Percentiles rank a stretch among this genome's conserved stretches.
These are phyloP conservation scores for Tetracladium maxilliforme DNA, from an alignment of 2,329 filamentous ascomycete genomes.

Conservation along the genomic window DNA sequence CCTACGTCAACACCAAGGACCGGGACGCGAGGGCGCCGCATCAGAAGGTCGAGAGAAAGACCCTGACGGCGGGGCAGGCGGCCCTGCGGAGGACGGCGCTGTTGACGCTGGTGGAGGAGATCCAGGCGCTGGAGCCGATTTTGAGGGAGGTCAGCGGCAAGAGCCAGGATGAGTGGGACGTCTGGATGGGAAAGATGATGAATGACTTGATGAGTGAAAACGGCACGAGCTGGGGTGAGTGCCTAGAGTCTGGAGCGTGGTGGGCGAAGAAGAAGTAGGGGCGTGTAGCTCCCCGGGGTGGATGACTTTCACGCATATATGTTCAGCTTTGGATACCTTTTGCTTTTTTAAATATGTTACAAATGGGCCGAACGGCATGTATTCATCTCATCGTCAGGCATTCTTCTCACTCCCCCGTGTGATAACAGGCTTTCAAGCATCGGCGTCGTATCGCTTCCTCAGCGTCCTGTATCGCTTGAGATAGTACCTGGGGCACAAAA, in stretches of 20 bases:
- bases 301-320: slow-evolving; percentile 1
- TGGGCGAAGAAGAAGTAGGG: slow-evolving; percentile 78
- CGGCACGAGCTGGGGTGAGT: slow-evolving; percentile 72
- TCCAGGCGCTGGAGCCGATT: slow-evolving; percentile 72
- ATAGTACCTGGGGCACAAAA: slow-evolving; percentile 53
- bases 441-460: slow-evolving; percentile 58
- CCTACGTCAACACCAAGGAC: slow-evolving; percentile 41
- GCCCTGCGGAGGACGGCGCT: slow-evolving; percentile 70
- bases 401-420: no score
- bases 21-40: slow-evolving; percentile 17
- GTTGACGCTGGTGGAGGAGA: slow-evolving; percentile 65
- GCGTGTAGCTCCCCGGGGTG: slow-evolving; percentile 9
- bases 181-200: slow-evolving; percentile 81
- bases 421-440: no score
- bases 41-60: slow-evolving; percentile 12
- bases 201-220: slow-evolving; percentile 66
- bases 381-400: no score
- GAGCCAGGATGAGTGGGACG: slow-evolving; percentile 82
- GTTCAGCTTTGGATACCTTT: no score
- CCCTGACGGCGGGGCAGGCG: slow-evolving; percentile 42
- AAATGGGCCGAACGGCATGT: no score
- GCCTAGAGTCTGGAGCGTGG: slow-evolving; percentile 75
- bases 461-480: slow-evolving; percentile 81
- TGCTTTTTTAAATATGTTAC: no score
- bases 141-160: slow-evolving; percentile 73